Base-by-base conservation (phyloP, 148 eudicot genomes). In the Vaccinium vitisidaea region DNA sequence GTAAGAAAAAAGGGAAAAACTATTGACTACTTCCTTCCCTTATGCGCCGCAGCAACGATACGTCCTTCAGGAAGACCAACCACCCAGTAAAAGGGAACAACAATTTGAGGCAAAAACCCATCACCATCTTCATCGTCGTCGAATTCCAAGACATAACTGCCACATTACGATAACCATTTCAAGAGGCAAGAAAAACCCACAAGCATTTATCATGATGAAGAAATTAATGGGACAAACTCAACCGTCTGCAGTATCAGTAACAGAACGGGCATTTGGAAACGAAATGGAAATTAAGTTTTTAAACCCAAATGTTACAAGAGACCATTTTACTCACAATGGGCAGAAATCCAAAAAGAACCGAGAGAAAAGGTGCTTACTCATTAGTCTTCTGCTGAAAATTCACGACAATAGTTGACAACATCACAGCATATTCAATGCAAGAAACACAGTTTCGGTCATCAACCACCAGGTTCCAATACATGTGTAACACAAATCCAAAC, bases 51-150 rank as follows among this genome's bases (percentile, higher is more conserved):
- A 32, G 36, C 36, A 32, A 32, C 36, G 36, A 32, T 32, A 80
- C 92, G 94, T 52, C 94, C 96, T 83, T 95, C 94, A 8, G 98
- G 99, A 80, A 97, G 93, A 56, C 93, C 89, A 65, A 97, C 98
- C 73, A 97, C 98, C 76, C 90, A 86, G 90, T 94, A 87, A 87
- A 92, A 97, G 81, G 99, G 98, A 49, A 95, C 98, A 53, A 83
- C 78, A 67, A 98, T 90, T 79, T 89, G 95, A 49, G 99, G 99
- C 94, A 97, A 90, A 50, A 93, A 91, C 67, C 99, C 98, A 85
- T 97, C 98, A 90, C 93, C 98, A 87, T 97, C 98, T 89, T 95
- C 99, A 71, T 97, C 99, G 36, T 94, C 98, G 48, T 97, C 98
- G 79, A 97, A 97, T 86, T 94, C 98, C 75, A 97, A 89, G 54